Conservation (phyloP, 805 yeast species). For the Yarrowia deformans region DNA sequence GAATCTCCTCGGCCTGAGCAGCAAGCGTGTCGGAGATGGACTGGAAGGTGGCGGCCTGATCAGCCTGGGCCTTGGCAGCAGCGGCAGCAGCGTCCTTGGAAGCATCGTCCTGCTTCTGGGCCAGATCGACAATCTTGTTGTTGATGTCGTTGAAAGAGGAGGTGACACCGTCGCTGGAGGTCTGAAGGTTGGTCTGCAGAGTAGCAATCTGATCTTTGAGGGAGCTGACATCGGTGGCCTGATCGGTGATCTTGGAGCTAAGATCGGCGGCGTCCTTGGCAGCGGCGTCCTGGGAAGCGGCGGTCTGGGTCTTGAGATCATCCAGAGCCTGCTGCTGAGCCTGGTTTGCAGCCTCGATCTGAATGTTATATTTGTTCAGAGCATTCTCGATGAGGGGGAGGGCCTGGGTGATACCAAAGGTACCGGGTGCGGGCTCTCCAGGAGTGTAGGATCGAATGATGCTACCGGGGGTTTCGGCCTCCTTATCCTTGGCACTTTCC, state of each 20-base stretch:
- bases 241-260: neutral
- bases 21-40: neutral
- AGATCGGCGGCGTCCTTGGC: neutral
- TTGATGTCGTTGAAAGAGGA: neutral
- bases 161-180: neutral
- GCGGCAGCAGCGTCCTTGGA: neutral
- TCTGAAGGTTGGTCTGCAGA: neutral
- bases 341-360: neutral
- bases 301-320: neutral
- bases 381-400: too few relatives aligned
- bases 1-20: neutral
- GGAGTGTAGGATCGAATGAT: neutral
- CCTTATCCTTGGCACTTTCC: neutral
- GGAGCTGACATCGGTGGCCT: neutral
- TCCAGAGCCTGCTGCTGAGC: neutral
- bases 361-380: neutral
- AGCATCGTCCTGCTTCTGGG: neutral
- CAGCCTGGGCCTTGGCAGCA: neutral
- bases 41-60: neutral
- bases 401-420: too few relatives aligned
- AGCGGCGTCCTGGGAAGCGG: neutral
- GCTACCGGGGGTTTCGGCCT: neutral
- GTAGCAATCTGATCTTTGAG: neutral
- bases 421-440: too few relatives aligned
- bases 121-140: neutral